Evolutionary conservation across 208 protist species (phyloP), one percentile per base, ranked within the genome.

Genomic region (Crithidia fasciculata): DNA sequence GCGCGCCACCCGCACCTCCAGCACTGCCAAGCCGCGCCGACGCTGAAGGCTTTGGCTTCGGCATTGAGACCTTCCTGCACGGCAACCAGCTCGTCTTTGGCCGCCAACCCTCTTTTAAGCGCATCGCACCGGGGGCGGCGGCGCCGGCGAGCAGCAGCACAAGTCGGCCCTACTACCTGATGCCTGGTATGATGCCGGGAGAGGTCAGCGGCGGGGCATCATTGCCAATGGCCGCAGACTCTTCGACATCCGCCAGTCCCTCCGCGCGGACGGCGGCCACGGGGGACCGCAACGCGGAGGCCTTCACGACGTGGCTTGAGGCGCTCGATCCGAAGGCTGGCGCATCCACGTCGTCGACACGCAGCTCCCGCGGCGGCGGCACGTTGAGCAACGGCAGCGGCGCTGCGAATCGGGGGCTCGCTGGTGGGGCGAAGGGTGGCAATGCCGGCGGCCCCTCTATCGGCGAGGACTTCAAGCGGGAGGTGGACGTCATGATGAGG

Each of bases 41-140:
- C 7, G 59, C 1, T 18, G 72, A 75, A 43, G 72, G 70, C 18
- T 89, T 89, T 56, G 74, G 66, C 36, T 94, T 88, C 75, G 89
- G 89, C 59, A 86, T 94, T 64, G 86, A 94, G 54, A 81, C 89
- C 13, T 80, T 85, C 64, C 70, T 94, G 61, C 89, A 91, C 67
- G 80, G 89, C 13, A 71, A 74, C 15, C 73, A 91, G 66, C 67
- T 94, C 4, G 89, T 86, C 44, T 91, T 91, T 76, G 83, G 81
- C 7, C 78, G 80, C 13, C 86, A 90, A 66, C 84, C 81, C 4
- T 90, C 84, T 15, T 90, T 89, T 63, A 83, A 83, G 53, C 76
- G 64, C 52, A 65, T 87, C 28, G 45, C 77, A 4, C 41, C 70
- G 5, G 72, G 19, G 8, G 43, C 50, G 6, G 13, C 64, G 44